Base-by-base conservation (phyloP, 2,329 filamentous ascomycete genomes). In the Epichloe uncinata region DNA sequence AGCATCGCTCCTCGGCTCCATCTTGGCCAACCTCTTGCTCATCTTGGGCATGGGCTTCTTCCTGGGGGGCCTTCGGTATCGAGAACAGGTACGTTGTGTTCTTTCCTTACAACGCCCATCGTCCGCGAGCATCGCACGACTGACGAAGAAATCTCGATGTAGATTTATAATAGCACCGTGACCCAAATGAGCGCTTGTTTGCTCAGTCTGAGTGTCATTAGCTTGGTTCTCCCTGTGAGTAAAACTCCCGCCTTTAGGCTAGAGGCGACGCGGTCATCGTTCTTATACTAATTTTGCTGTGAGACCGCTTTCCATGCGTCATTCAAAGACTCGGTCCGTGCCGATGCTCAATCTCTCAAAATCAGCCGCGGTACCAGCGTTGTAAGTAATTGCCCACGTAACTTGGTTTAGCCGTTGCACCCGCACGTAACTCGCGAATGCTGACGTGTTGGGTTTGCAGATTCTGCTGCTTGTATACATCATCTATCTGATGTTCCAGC, bases 171-270 rank as follows among this genome's bases (percentile, higher is more conserved):
- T 69, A 93, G 82, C 68, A 95, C 87, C 20, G 87, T 95, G 52
- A 95, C 89, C 1, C 89, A 96, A 65, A 95, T 95, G 87, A 95
- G 88, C 63, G 90, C 90, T 47, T 95, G 88, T 69, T 74, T 96
- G 58, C 78, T 96, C 57, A 94, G 87, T 72, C 68, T 95, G 66
- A 90, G 86, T 61, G 90, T 95, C 53, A 90, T 87, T 68, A 95
- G 89, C 71, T 73, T 95, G 20, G 77, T 95, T 26, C 69, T 96
- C 12, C 89, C 90, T 1, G 84, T 85, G 68, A 58, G 78, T 38
- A n/a, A 18, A 44, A 8, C 20, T 1, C 9, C 20, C n/a, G 34
- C 42, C 36, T 20, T n/a, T 15, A 16, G 22, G 2, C 18, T 26
- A 42, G 18, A 15, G 9, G 12, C 5, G 18, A 42, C n/a, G 11